Conservation (phyloP, 169 alveolate genomes). For the Plasmodium fragile region DNA sequence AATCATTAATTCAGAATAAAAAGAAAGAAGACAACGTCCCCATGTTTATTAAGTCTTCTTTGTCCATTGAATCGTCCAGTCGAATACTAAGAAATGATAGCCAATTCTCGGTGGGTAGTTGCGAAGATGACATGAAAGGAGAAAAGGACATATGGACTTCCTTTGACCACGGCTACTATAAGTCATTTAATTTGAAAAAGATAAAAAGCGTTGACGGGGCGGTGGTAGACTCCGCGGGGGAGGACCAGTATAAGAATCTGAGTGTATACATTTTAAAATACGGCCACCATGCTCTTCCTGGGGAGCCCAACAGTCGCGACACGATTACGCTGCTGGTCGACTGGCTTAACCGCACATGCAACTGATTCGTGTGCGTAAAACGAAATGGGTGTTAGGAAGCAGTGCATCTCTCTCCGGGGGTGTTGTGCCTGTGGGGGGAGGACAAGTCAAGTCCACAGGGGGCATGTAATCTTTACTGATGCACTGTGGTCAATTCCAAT, state of each 20-base stretch:
- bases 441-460: background rate
- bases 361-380: background rate
- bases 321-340: conserved; percentile 23
- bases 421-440: background rate
- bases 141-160: conserved; percentile 26
- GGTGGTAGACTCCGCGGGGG: background rate
- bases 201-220: background rate
- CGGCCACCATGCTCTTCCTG: conserved; percentile 58
- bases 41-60: background rate
- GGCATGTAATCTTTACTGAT: background rate
- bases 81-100: background rate
- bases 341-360: conserved; percentile 32
- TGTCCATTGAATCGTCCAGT: background rate
- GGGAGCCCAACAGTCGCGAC: conserved; percentile 26
- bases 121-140: background rate
- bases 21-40: background rate
- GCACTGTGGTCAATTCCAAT: background rate
- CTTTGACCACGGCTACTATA: conserved; percentile 50
- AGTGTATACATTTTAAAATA: conserved; percentile 46
- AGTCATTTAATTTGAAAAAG: conserved; percentile 26
- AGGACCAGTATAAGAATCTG: conserved; percentile 21
- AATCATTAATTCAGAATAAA: background rate
- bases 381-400: background rate
- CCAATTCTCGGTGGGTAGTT: background rate
- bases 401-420: background rate